Evolutionary conservation across 2,329 filamentous ascomycete species (phyloP).

Genomic region (Neonectria faginata): DNA sequence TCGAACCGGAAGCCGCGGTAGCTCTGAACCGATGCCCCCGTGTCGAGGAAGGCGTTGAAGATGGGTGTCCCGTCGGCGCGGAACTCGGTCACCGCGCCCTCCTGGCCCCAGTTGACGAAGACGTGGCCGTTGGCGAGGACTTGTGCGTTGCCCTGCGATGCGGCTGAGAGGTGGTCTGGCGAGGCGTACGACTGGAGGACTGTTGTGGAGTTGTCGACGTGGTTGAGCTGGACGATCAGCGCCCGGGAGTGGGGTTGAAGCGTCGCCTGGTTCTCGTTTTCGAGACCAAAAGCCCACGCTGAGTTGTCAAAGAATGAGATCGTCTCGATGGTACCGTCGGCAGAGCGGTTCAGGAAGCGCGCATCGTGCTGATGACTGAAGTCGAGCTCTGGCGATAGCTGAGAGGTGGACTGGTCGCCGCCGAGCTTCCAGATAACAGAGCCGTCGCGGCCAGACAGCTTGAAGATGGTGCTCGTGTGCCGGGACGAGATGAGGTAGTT

Average conservation of each 20-base stretch:
- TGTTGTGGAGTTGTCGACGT: constrained; percentile 56
- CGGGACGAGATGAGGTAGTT: constrained; percentile 46
- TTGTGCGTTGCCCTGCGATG: constrained; percentile 63
- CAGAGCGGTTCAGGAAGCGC: constrained; percentile 51
- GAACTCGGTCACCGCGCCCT: constrained; percentile 61
- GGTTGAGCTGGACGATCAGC: constrained; percentile 60
- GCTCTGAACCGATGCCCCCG: constrained; percentile 57
- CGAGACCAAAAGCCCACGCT: constrained; percentile 32
- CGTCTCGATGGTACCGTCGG: constrained; percentile 56
- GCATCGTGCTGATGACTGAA: constrained; percentile 67
- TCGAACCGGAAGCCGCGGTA: constrained; percentile 66
- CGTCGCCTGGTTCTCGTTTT: not conserved
- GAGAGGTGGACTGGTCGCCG: constrained; percentile 55
- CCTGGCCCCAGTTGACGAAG: constrained; percentile 69
- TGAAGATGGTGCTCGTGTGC: constrained; percentile 37
- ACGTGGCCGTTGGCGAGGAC: constrained; percentile 64
- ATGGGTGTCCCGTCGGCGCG: constrained; percentile 58
- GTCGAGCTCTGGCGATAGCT: constrained; percentile 48
- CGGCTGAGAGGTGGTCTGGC: constrained; percentile 61
- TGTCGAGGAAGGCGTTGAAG: constrained; percentile 64
- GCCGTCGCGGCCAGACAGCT: constrained; percentile 56
- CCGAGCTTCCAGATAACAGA: constrained; percentile 66
- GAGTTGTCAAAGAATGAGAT: constrained; percentile 67
- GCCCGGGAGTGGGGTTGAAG: constrained; percentile 48
- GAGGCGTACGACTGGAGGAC: constrained; percentile 60